phyloP scores from a whole-genome alignment of 2,329 filamentous ascomycete species.

The Fusarium coicis region DNA sequence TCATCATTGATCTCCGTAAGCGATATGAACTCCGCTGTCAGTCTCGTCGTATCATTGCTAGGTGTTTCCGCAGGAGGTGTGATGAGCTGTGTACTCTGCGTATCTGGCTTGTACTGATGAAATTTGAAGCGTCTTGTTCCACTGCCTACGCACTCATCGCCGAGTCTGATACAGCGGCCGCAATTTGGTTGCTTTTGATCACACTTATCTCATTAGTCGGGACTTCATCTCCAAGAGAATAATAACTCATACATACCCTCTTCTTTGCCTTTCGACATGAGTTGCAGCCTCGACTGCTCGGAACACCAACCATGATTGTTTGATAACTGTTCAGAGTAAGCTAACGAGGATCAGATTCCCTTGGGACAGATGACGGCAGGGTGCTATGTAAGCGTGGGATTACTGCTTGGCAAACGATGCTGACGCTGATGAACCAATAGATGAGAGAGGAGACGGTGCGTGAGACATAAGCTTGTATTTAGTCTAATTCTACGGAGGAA shows the following conservation, averaged over 20 bases:
- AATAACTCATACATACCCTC: not conserved
- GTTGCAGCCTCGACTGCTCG: constrained; percentile 14
- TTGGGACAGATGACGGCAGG: not conserved
- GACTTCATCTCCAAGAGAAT: accelerated
- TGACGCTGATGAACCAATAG: not conserved
- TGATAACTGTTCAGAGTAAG: not conserved
- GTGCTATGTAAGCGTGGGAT: not conserved
- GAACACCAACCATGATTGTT: constrained; percentile 15
- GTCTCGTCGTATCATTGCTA: not conserved
- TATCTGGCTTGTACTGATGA: constrained; percentile 4
- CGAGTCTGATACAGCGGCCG: constrained; percentile 5
- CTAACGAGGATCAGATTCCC: not conserved
- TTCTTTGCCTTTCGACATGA: constrained; percentile 24
- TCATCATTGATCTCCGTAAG: constrained; percentile 21
- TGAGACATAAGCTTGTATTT: not conserved
- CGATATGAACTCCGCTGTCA: not conserved
- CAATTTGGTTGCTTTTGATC: constrained; percentile 20
- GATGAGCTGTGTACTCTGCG: not conserved
- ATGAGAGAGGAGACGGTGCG: not conserved
- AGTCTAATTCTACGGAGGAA: not conserved
- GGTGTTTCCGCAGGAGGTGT: not conserved
- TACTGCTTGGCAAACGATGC: not conserved
- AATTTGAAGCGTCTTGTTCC: constrained; percentile 17
- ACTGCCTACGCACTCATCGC: not conserved
- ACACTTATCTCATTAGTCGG: constrained; percentile 5